phyloP scores from a whole-genome alignment of 208 protist genomes.

The Leishmania tropica region DNA sequence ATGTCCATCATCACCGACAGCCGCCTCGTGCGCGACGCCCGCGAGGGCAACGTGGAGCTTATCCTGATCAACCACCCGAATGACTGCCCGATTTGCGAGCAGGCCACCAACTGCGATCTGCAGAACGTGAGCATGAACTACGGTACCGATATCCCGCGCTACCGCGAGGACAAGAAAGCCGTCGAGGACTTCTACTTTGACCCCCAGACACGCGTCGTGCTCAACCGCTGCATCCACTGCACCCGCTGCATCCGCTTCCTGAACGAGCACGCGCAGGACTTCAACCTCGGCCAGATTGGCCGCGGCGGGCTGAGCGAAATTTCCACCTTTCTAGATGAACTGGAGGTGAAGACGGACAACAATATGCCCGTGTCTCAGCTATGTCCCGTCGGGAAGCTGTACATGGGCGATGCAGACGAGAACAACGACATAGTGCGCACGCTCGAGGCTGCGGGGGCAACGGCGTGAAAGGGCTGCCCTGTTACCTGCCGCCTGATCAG shows the following conservation, averaged over 20 bases:
- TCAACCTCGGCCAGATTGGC: constrained; percentile 94
- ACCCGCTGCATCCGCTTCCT: constrained; percentile 96
- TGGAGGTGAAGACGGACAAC: constrained; percentile 92
- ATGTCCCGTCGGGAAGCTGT: constrained; percentile 84
- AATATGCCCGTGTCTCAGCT: constrained; percentile 90
- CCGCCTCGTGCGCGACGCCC: constrained; percentile 93
- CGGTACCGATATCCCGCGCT: constrained; percentile 87
- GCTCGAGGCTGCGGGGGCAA: constrained; percentile 44
- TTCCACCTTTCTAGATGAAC: constrained; percentile 91
- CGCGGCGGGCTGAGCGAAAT: constrained; percentile 94
- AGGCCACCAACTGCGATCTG: constrained; percentile 97
- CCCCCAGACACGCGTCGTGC: constrained; percentile 95
- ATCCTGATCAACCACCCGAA: constrained; percentile 97
- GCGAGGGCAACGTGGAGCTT: constrained; percentile 97
- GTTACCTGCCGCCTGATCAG: not conserved
- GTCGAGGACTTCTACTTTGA: constrained; percentile 97
- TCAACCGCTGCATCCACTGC: constrained; percentile 98
- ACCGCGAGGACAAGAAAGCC: constrained; percentile 90
- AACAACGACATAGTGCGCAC: constrained; percentile 73
- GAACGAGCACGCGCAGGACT: constrained; percentile 95
- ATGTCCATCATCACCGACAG: constrained; percentile 97
- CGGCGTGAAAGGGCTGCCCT: constrained; percentile 8
- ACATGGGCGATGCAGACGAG: constrained; percentile 84
- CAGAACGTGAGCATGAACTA: constrained; percentile 95
- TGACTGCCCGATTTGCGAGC: constrained; percentile 97